Percentiles rank a stretch among this genome's conserved stretches.
These are phyloP conservation scores for Rutstroemia sp. DNA, from an alignment of 2,329 filamentous ascomycete genomes.

Conservation along the genomic window DNA sequence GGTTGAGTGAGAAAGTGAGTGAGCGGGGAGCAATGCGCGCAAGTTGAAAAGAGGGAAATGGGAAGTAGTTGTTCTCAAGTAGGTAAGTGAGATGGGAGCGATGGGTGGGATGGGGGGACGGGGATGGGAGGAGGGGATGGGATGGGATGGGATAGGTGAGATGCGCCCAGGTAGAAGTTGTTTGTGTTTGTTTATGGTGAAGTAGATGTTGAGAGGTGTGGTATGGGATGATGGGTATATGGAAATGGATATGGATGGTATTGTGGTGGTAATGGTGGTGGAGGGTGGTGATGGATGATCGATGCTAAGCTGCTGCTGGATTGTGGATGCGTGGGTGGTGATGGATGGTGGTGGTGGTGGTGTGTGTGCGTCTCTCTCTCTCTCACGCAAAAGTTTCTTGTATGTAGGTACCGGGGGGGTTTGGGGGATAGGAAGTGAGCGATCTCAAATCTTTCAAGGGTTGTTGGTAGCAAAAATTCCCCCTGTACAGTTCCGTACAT, in stretches of 20 bases:
- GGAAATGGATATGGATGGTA: too few species aligned
- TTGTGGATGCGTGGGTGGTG: background rate
- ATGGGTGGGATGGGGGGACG: background rate
- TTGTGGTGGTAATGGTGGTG: too few species aligned
- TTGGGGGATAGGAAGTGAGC: background rate
- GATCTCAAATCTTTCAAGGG: constrained; percentile 1
- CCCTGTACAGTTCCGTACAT: background rate
- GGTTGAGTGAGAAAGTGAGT: background rate
- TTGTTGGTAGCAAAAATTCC: background rate
- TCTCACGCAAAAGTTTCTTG: background rate
- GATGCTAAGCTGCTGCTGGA: too few species aligned
- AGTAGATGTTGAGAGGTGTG: too few species aligned
- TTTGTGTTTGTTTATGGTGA: too few species aligned
- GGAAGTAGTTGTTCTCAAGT: constrained; percentile 1
- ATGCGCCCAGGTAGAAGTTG: too few species aligned
- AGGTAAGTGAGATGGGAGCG: constrained; percentile 8
- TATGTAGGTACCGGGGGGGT: background rate
- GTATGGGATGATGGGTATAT: too few species aligned
- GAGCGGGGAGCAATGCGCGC: constrained; percentile 5
- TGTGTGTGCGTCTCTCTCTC: too few species aligned
- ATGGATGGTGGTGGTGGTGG: background rate
- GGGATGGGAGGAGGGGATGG: too few species aligned
- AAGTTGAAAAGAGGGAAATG: constrained; percentile 2
- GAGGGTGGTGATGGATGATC: too few species aligned
- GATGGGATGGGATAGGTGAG: too few species aligned